Base-by-base conservation (phyloP, 2,329 filamentous ascomycete genomes). In the Ophiobolus disseminans region DNA sequence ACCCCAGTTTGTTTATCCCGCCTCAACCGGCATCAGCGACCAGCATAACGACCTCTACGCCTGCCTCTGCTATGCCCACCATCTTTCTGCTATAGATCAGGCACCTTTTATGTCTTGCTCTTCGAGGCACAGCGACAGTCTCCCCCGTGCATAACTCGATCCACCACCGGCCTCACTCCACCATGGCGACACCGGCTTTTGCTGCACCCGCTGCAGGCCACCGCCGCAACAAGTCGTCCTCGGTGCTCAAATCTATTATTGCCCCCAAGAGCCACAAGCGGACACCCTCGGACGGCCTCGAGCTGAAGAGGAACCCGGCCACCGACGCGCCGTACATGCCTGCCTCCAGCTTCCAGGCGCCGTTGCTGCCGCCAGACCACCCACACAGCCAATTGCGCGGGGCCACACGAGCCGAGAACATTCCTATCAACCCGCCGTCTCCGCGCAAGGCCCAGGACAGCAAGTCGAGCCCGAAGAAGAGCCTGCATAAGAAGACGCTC, bases 401-500 rank as follows among this genome's bases (percentile, higher is more conserved):
- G 11, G 53, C 68, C 3, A 58, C 48, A 32, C 62, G 66, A 47
- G 60, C 61, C 25, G 63, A 70, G 48, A 75, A 76, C 56, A 76
- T 62, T 36, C 53, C 60, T 73, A 60, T 62, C 71, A 48, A 74
- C 45, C 62, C 59, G 13, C 60, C 68, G 2, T 60, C 66, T 4
- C 64, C 70, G 1, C 67, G 66, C 21, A 78, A 78, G 42, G 66
- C 70, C 16, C 70, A 74, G 6, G 73, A 74, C 17, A 62, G 66
- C 13, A 56, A 62, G 62, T 54, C 62, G 61, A 53, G 75, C 69
- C 57, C 70, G 48, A 58, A 60, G 32, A 63, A 70, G 58, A 60
- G 55, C 47, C 53, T 80, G 42, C 79, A 82, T 62, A 82, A 80
- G 67, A 82, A 80, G 63, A 81, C 80, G 1, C 77, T 80, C 55